These are phyloP conservation scores for Cynanchum wilfordii DNA, from an alignment of 257 asterid genomes.

Conservation along the genomic window DNA sequence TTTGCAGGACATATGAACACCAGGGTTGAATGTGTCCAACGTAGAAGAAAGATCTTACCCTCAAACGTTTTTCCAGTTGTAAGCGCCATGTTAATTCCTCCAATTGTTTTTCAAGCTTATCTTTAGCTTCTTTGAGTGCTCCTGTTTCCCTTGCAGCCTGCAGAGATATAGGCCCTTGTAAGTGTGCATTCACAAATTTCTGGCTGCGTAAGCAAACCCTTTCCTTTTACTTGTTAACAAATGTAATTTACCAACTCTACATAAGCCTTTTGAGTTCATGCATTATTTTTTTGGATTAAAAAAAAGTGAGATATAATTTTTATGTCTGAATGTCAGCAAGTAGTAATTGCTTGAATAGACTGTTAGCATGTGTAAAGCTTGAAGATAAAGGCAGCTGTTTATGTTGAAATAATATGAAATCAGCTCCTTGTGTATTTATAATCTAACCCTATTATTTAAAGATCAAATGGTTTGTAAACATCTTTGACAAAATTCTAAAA, in stretches of 20 bases:
- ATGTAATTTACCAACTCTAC: background rate
- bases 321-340: background rate
- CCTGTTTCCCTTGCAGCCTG: conserved; percentile 99
- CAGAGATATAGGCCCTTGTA: conserved; percentile 14
- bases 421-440: background rate
- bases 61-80: conserved; percentile 90
- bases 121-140: conserved; percentile 97
- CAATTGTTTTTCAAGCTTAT: conserved; percentile 90
- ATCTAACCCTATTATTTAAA: background rate
- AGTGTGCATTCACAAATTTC: background rate
- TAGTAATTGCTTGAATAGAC: background rate
- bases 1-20: background rate
- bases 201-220: background rate
- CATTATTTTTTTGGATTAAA: background rate
- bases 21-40: background rate
- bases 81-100: conserved; percentile 97
- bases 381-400: background rate
- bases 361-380: background rate
- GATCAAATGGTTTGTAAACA: background rate
- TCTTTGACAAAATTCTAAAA: background rate
- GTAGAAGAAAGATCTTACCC: conserved; percentile 38
- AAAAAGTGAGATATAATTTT: background rate
- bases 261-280: background rate
- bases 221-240: background rate
- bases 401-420: background rate